phyloP scores from a whole-genome alignment of 495 filamentous ascomycete genomes.

The Hypoxylon rickii region DNA sequence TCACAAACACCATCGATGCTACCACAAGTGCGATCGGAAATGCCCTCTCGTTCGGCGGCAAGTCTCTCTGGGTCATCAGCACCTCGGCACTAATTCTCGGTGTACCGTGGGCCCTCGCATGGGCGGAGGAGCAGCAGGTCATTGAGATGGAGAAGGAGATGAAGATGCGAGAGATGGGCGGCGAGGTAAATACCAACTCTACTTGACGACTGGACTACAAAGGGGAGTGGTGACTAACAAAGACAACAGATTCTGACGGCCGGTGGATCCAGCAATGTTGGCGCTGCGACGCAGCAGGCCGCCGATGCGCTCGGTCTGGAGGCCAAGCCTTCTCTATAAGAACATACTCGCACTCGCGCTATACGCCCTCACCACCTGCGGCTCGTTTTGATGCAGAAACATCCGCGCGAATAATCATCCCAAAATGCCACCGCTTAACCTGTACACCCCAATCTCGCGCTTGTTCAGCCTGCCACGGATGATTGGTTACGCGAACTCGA shows the following conservation, averaged over 20 bases:
- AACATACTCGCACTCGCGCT: not conserved
- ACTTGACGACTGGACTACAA: not conserved
- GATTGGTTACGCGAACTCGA: not conserved
- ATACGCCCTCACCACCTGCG: not conserved
- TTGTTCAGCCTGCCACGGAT: not conserved
- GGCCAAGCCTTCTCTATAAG: constrained; percentile 41
- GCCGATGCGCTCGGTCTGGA: constrained; percentile 41
- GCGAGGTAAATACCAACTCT: constrained; percentile 37
- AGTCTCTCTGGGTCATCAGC: constrained; percentile 83
- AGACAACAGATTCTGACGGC: constrained; percentile 44
- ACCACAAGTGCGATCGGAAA: constrained; percentile 55
- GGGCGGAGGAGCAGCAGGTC: constrained; percentile 93
- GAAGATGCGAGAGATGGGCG: constrained; percentile 81
- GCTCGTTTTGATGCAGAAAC: not conserved
- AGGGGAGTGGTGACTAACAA: constrained; percentile 3
- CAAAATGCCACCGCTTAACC: not conserved
- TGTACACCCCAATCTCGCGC: not conserved
- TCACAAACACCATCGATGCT: constrained; percentile 62
- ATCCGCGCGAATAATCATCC: not conserved
- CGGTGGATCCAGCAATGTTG: constrained; percentile 16
- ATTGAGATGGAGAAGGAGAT: constrained; percentile 96
- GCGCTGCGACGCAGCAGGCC: constrained; percentile 40
- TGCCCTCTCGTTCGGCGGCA: constrained; percentile 72
- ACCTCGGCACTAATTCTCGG: constrained; percentile 86
- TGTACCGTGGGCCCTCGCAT: constrained; percentile 90